Base-by-base conservation (phyloP, 208 protist genomes). In the Trypanosomatidae sp. region DNA sequence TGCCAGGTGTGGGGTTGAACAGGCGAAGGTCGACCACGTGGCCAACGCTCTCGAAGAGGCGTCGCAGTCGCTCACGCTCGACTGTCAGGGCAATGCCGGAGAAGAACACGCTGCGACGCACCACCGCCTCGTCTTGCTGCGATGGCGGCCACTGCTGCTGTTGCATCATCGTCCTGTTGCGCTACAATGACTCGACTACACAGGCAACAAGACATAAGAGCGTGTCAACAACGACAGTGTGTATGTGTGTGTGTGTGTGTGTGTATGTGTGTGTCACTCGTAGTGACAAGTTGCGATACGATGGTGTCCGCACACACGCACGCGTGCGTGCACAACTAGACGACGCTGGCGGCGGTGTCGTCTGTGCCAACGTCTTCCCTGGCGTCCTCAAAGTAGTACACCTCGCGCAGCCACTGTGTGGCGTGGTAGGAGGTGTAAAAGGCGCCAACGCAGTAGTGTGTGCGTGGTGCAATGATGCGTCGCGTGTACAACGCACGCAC, bases 61-160 rank as follows among this genome's bases (percentile, higher is more conserved):
- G 70, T n/a, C 77, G 75, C n/a, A 92, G 51, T 15, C 52, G 44
- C 1, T 37, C 46, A 27, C 66, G 51, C 21, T 81, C 68, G 39
- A 88, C 67, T 42, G 71, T 64, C 1, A 83, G 49, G 5, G 78
- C 74, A n/a, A 92, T 67, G 43, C 68, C 70, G n/a, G 71, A 87
- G 53, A 89, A 92, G 53, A 83, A 89, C 27, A 88, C 76, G 56
- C n/a, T n/a, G n/a, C n/a, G n/a, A n/a, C n/a, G n/a, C n/a, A n/a
- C n/a, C n/a, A n/a, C n/a, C n/a, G n/a, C n/a, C n/a, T n/a, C n/a
- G n/a, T n/a, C n/a, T n/a, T n/a, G n/a, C n/a, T n/a, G n/a, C n/a
- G n/a, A n/a, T n/a, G n/a, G n/a, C n/a, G n/a, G n/a, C n/a, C n/a
- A n/a, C n/a, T n/a, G n/a, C n/a, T n/a, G n/a, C n/a, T n/a, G n/a